Evolutionary conservation across 768 basidiomycete genomes (phyloP), one percentile per base, ranked within the genome.

Genomic region (Boletus edulis): DNA sequence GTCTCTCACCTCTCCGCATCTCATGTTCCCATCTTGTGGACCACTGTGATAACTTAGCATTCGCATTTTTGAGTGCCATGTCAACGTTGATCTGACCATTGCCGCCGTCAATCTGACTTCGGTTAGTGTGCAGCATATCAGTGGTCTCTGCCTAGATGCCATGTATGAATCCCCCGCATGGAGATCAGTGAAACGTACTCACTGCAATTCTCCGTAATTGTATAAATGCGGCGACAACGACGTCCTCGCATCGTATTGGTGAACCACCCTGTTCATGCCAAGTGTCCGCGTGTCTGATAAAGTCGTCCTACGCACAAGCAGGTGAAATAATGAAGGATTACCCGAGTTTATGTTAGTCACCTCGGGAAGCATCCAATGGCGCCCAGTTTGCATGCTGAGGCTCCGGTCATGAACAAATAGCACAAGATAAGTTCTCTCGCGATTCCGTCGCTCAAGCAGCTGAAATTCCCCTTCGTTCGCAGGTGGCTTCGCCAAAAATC

Each of bases 331-430:
- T 46, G 55, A 54, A 51, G 6, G 24, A n/a, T 50, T 18, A 39
- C 43, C 15, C 51, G 27, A 55, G 14, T 43, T 46, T 43, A 44
- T 22, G 18, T 22, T 47, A 57, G 20, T 35, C 58, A 79, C 78
- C 74, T 92, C 91, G 10, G 87, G 89, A 18, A 94, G 78, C 91
- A 93, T 93, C 89, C 89, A 92, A 56, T 83, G 84, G 41, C 87
- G 78, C 46, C 91, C 91, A 2, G 91, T 92, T 70, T 93, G 91
- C 70, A 87, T 91, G 72, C 86, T 88, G 44, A 93, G 78, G 64
- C 87, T 89, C 51, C 91, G 85, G 70, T 94, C 91, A 63, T 94
- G 91, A 41, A 91, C 85, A 63, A 89, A 94, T 14, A 94, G 72
- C 14, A 94, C 89, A 46, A 94, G 81, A 68, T 91, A 93, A 2